Conservation (phyloP, 768 basidiomycete genomes). For the Leccinellum luteum region DNA sequence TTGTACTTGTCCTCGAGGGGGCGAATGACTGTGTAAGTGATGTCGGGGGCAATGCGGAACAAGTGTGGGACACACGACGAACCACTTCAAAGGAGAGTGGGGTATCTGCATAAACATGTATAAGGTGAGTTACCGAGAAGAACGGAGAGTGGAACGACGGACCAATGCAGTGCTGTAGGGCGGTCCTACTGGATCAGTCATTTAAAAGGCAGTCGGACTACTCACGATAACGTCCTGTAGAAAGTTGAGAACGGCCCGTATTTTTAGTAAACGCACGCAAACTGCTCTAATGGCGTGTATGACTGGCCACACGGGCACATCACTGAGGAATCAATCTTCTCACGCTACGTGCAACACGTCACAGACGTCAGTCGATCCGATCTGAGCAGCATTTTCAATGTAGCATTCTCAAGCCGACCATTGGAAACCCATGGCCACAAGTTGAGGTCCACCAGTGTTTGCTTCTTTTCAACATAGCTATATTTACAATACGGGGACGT, state of each 20-base stretch:
- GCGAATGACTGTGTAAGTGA: constrained; percentile 86
- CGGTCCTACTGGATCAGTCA: constrained; percentile 2
- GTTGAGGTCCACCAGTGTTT: not conserved
- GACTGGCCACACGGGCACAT: constrained; percentile 73
- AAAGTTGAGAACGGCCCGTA: constrained; percentile 13
- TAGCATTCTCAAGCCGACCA: no score
- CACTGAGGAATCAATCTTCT: constrained; percentile 26
- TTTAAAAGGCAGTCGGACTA: not conserved
- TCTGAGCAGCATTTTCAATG: no score
- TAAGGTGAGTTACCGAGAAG: not conserved
- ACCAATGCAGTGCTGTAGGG: constrained; percentile 67
- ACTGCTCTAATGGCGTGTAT: constrained; percentile 76
- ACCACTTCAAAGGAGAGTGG: constrained; percentile 82
- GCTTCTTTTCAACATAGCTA: not conserved
- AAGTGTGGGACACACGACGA: constrained; percentile 23
- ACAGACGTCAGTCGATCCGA: not conserved
- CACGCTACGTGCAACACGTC: not conserved
- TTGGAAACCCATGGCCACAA: no score
- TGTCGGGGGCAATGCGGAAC: constrained; percentile 63
- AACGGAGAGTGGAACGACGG: constrained; percentile 11
- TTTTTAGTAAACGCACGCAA: not conserved
- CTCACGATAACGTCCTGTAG: constrained; percentile 60
- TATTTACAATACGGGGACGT: not conserved
- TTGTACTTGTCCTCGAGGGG: constrained; percentile 88
- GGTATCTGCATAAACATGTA: constrained; percentile 52